Evolutionary conservation across 306 rosid genomes (phyloP).

Genomic region (Corylus avellana): DNA sequence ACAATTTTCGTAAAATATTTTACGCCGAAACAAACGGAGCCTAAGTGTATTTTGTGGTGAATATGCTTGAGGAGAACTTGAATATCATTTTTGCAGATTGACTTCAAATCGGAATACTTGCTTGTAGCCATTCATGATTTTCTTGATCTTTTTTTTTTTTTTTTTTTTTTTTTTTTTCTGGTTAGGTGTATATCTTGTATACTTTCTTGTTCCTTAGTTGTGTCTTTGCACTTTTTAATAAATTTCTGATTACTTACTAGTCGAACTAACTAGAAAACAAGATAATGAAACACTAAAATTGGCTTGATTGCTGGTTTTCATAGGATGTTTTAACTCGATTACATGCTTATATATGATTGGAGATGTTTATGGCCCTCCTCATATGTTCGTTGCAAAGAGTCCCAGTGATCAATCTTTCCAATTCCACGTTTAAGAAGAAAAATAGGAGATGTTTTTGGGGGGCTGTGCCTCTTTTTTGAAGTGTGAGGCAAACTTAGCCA

Average conservation of each 20-base stretch:
- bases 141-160: too few relatives aligned
- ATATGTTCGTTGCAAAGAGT: slow-evolving; percentile 70
- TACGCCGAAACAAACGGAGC: too few relatives aligned
- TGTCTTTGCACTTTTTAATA: too few relatives aligned
- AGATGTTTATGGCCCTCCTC: slow-evolving; percentile 47
- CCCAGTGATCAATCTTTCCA: slow-evolving; percentile 73
- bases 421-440: slow-evolving; percentile 87
- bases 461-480: slow-evolving; percentile 64
- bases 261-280: slow-evolving; percentile 15
- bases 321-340: slow-evolving; percentile 47
- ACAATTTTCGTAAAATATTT: too few relatives aligned
- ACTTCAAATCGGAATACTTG: slow-evolving; percentile 12
- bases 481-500: slow-evolving; percentile 42
- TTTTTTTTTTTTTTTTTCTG: too few relatives aligned
- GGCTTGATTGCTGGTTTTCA: slow-evolving; percentile 35
- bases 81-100: slow-evolving; percentile 20
- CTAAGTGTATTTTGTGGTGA: background rate
- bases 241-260: background rate
- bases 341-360: slow-evolving; percentile 51
- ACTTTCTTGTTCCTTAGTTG: too few relatives aligned
- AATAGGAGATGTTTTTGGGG: slow-evolving; percentile 70
- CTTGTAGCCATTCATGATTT: background rate
- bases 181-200: too few relatives aligned
- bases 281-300: slow-evolving; percentile 29
- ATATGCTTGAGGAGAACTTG: slow-evolving; percentile 18